Evolutionary conservation across 805 yeast species (phyloP).

Genomic region (Ogataea wickerhamii): DNA sequence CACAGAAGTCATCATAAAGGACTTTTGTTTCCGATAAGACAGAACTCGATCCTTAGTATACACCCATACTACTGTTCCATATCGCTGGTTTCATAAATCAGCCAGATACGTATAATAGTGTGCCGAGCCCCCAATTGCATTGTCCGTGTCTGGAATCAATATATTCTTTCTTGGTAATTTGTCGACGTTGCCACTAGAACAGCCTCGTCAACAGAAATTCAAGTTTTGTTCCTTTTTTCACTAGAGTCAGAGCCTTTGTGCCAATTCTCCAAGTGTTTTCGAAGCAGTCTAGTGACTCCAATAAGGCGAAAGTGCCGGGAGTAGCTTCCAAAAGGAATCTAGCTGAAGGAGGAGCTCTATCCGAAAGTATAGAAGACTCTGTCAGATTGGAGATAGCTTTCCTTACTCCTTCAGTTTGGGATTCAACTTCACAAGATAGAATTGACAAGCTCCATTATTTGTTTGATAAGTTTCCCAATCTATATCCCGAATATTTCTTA

Average conservation of each 20-base stretch:
- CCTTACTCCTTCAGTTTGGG: conserved; percentile 42
- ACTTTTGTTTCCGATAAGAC: too few relatives aligned
- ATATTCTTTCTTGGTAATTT: neutral
- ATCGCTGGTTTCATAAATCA: too few relatives aligned
- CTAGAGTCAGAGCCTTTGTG: neutral
- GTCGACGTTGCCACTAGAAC: neutral
- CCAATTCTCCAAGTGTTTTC: neutral
- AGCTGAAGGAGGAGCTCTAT: conserved; percentile 2
- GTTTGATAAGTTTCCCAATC: conserved; percentile 35
- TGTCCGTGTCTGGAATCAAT: neutral
- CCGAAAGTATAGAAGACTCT: conserved; percentile 26
- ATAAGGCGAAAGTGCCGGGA: neutral
- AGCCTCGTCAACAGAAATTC: neutral
- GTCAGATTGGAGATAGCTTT: conserved; percentile 52
- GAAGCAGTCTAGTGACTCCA: neutral
- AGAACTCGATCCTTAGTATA: too few relatives aligned
- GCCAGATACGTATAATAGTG: too few relatives aligned
- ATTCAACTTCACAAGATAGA: conserved; percentile 38
- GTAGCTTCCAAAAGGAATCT: too few relatives aligned
- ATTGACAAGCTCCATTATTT: conserved; percentile 46
- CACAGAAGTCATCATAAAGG: too few relatives aligned
- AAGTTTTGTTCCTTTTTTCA: neutral
- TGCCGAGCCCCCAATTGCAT: neutral
- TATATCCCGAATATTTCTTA: conserved; percentile 32
- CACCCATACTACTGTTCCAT: too few relatives aligned